Base-by-base conservation (phyloP, 2,329 filamentous ascomycete genomes). In the Verticillium longisporum region DNA sequence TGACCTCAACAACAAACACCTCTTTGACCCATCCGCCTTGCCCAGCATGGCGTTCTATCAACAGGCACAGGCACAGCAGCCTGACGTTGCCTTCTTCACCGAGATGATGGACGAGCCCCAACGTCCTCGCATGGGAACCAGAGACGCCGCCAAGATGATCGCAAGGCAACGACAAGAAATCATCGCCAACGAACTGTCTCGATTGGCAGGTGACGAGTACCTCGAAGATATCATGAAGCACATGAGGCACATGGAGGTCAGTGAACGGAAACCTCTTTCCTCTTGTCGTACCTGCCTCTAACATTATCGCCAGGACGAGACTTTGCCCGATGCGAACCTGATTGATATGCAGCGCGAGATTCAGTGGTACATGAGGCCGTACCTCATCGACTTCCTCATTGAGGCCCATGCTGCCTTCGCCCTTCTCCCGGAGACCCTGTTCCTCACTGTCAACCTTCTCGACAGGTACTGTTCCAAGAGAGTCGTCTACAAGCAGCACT, bases 331-430 rank as follows among this genome's bases (percentile, higher is more conserved):
- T 75, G 94, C 96, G 74, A 94, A 94, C 75, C 92, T 96, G 38
- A 99, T 99, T 74, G 95, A 99, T 75, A 97, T 98, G 77, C 95
- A 99, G 78, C 92, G 93, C 67, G 95, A 99, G 83, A 98, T 99
- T 65, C 92, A 98, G 74, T 99, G 95, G 95, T 98, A 96, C 78
- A 99, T 99, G 95, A 84, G 95, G 70, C 95, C 95, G 0, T 98
- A 97, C 75, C 88, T 99, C 38, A 90, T 99, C 73, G 95, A 99
- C 80, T 99, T 99, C 78, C 85, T 99, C 67, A 90, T 98, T 70
- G 95, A 99, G 83, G 95, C 94, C 58, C 95, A 99, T 72, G 90
- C 91, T 67, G 94, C 94, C 63, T 99, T 98, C 78, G 90, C 92
- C 68, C 84, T 99, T 11, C 84, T 98, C 13, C 94, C 95, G 50